Evolutionary conservation across 2,329 filamentous ascomycete species (phyloP).

Genomic region (Aspergillus glaucus): DNA sequence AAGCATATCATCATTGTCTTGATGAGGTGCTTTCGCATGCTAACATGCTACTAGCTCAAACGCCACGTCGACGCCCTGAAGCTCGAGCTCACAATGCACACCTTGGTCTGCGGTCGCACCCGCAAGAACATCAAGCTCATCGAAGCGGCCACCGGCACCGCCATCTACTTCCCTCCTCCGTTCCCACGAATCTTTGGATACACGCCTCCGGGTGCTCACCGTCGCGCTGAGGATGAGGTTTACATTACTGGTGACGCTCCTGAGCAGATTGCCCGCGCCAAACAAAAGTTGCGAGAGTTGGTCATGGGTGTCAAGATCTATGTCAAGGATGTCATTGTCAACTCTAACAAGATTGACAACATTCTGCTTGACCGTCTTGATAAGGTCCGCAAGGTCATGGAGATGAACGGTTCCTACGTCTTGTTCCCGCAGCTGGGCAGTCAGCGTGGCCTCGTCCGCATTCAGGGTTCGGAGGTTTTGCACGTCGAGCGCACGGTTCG

Average conservation of each 20-base stretch:
- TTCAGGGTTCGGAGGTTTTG: slow-evolving; percentile 87
- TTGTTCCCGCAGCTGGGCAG: slow-evolving; percentile 83
- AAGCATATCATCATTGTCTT: slow-evolving; percentile 14
- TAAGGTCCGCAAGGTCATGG: slow-evolving; percentile 96
- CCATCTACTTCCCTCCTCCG: slow-evolving; percentile 94
- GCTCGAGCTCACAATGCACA: slow-evolving; percentile 81
- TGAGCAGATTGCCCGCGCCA: slow-evolving; percentile 79
- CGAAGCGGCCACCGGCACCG: slow-evolving; percentile 89
- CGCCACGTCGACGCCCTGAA: slow-evolving; percentile 67
- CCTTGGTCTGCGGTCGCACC: slow-evolving; percentile 84
- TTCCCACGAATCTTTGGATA: slow-evolving; percentile 91
- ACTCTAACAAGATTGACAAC: slow-evolving; percentile 88
- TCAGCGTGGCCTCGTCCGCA: slow-evolving; percentile 74
- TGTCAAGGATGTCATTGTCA: slow-evolving; percentile 87
- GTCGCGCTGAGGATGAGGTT: slow-evolving; percentile 80
- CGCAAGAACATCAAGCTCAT: slow-evolving; percentile 98
- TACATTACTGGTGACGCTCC: slow-evolving; percentile 88
- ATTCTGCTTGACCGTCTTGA: slow-evolving; percentile 86
- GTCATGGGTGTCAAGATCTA: slow-evolving; percentile 74
- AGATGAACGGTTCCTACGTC: slow-evolving; percentile 91
- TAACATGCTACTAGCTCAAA: slow-evolving; percentile 39
- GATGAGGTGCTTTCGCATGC: slow-evolving; percentile 4
- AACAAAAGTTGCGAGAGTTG: slow-evolving; percentile 83
- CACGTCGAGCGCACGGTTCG: slow-evolving; percentile 92
- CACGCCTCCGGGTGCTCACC: slow-evolving; percentile 70